Percentiles rank a stretch among this genome's conserved stretches.
Evolutionary conservation across 2,329 filamentous ascomycete genomes (phyloP).

Genomic region (Hirsutella minnesotensis): DNA sequence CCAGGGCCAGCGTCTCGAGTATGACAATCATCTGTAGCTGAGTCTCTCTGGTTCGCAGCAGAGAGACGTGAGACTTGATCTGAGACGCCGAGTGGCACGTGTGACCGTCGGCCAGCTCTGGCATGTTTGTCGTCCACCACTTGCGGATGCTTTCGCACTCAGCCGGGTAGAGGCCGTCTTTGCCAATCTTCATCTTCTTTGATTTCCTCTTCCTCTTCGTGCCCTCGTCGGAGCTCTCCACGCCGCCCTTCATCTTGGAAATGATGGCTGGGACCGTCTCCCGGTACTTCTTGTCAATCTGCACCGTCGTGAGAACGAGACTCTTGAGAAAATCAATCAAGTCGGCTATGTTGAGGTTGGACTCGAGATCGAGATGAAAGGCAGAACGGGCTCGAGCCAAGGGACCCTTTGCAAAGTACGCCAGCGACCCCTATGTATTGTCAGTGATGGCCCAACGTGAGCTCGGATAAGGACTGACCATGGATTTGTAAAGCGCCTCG

Average conservation of each 20-base stretch:
- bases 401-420: slow-evolving; percentile 76
- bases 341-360: slow-evolving; percentile 47
- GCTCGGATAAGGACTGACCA: slow-evolving; percentile 30
- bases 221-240: slow-evolving; percentile 42
- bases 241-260: slow-evolving; percentile 39
- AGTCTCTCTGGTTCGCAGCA: slow-evolving; percentile 62
- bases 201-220: slow-evolving; percentile 36
- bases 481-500: slow-evolving; percentile 50
- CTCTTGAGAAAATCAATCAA: slow-evolving; percentile 57
- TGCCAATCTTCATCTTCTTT: slow-evolving; percentile 57
- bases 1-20: slow-evolving; percentile 63
- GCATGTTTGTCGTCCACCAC: slow-evolving; percentile 58
- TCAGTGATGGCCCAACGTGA: slow-evolving; percentile 14
- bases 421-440: slow-evolving; percentile 54
- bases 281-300: slow-evolving; percentile 72
- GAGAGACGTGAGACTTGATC: slow-evolving; percentile 49
- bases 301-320: slow-evolving; percentile 52
- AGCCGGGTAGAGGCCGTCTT: slow-evolving; percentile 53
- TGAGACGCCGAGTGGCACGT: slow-evolving; percentile 35
- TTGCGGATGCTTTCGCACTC: slow-evolving; percentile 53
- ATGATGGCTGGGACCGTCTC: slow-evolving; percentile 55
- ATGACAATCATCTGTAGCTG: slow-evolving; percentile 72
- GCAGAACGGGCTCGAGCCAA: slow-evolving; percentile 62
- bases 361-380: slow-evolving; percentile 52
- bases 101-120: slow-evolving; percentile 37